phyloP scores from a whole-genome alignment of 1,284 basidiomycete species.

The Schizophyllum commune region DNA sequence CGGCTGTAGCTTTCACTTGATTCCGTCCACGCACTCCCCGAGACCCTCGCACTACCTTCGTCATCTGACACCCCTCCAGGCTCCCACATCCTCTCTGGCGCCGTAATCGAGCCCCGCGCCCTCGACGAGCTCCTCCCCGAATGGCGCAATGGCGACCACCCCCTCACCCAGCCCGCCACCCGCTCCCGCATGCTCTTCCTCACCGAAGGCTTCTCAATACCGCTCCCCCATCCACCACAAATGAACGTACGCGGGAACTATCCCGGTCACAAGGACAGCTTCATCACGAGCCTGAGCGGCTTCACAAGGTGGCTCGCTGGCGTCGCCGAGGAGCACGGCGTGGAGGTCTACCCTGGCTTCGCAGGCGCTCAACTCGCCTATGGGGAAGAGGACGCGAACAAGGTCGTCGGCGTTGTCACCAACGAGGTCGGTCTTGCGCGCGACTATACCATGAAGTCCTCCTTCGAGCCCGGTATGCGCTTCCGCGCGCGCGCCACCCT shows the following conservation, averaged over 20 bases:
- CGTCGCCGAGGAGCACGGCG: conserved; percentile 83
- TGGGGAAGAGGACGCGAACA: conserved; percentile 40
- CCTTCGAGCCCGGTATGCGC: conserved; percentile 95
- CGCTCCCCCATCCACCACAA: conserved; percentile 94
- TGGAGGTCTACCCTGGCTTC: conserved; percentile 97
- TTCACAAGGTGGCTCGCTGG: conserved; percentile 87
- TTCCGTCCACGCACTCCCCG: neutral
- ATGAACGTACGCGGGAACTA: conserved; percentile 94
- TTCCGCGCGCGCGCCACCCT: conserved; percentile 92
- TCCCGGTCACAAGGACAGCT: conserved; percentile 5
- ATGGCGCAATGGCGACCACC: conserved; percentile 65
- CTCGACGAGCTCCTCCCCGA: conserved; percentile 89
- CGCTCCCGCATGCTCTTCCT: conserved; percentile 87
- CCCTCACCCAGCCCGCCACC: conserved; percentile 73
- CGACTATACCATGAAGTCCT: conserved; percentile 72
- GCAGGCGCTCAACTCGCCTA: conserved; percentile 83
- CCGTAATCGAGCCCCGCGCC: conserved; percentile 90
- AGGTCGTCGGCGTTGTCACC: conserved; percentile 80
- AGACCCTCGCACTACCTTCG: neutral
- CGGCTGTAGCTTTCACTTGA: no score
- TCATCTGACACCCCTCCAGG: conserved; percentile 37
- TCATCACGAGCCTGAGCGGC: conserved; percentile 80
- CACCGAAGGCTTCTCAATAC: conserved; percentile 65
- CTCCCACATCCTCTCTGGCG: conserved; percentile 93
- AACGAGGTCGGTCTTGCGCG: conserved; percentile 94